These are phyloP conservation scores for Inonotus obliquus DNA, from an alignment of 1,284 basidiomycete species.

Conservation along the genomic window DNA sequence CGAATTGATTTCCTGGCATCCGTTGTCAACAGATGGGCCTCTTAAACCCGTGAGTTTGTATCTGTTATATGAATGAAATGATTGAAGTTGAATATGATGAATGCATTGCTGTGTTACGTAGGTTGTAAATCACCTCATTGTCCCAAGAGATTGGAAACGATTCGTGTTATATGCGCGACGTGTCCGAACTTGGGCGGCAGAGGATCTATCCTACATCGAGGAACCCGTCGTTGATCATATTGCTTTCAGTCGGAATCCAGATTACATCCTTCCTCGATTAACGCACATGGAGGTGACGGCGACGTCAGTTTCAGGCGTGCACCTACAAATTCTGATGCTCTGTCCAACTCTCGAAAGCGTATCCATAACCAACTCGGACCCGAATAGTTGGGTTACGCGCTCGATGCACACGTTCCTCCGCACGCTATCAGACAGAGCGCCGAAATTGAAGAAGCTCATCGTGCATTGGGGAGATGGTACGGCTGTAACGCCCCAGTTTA, in stretches of 20 bases:
- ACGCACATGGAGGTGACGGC: slow-evolving; percentile 17
- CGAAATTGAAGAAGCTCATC: slow-evolving; percentile 13
- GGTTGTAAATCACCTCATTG: slow-evolving; percentile 17
- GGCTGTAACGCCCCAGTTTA: background rate
- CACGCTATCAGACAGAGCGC: slow-evolving; percentile 13
- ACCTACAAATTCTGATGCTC: slow-evolving; percentile 16
- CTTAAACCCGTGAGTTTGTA: slow-evolving; percentile 10
- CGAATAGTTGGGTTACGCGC: slow-evolving; percentile 1
- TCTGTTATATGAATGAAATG: background rate
- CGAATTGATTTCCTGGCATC: slow-evolving; percentile 10
- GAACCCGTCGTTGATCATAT: slow-evolving; percentile 19
- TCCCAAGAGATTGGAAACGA: slow-evolving; percentile 19
- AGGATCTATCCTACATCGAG: slow-evolving; percentile 17
- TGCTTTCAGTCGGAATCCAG: slow-evolving; percentile 14
- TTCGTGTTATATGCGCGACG: slow-evolving; percentile 14
- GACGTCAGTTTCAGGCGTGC: slow-evolving; percentile 15
- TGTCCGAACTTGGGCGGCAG: slow-evolving; percentile 13
- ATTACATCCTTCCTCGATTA: slow-evolving; percentile 14
- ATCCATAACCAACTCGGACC: slow-evolving; percentile 11
- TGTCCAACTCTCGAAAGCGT: slow-evolving; percentile 17
- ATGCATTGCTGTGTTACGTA: background rate
- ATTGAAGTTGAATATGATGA: background rate
- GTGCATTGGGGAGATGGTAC: slow-evolving; percentile 14
- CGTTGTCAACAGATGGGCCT: background rate
- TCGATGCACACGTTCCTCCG: slow-evolving; percentile 18